Evolutionary conservation across 768 basidiomycete species (phyloP), one percentile per base, ranked within the genome.

Genomic region (Leccinum longicurvipes): DNA sequence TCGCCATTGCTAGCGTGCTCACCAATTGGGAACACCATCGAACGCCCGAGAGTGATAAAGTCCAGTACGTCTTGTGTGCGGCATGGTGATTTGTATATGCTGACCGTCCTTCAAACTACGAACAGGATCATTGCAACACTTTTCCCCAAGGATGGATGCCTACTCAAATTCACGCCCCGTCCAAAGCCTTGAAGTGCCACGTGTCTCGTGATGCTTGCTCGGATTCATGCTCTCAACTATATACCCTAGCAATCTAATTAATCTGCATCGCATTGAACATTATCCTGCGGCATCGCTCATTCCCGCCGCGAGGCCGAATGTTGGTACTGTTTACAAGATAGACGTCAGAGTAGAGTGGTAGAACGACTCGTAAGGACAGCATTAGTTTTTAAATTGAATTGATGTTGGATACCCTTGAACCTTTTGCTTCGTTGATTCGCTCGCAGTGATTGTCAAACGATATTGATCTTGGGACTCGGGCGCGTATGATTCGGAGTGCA

Each of bases 81-180:
- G 17, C 51, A 12, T 31, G 36, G 46, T 53, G 17, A 48, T 48
- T 12, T 14, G 9, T 8, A 10, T 51, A 10, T 51, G 9, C 48
- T 61, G 23, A 57, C 25, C n/a, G 34, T 2, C 34, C 46, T 14
- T 17, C 6, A 19, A 39, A 11, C 19, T 19, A 31, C 31, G 39
- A 60, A 27, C 60, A 92, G 90, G 49, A 92, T 98, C 60, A 93
- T 98, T 62, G 91, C 95, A n/a, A 97, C 93, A 21, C 74, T 98
- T 42, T 99, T 99, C 84, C 97, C 97, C 11, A 87, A 91, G 71
- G 95, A 98, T 66, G 92, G 91, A 42, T 92, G 93, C 63, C 73
- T 82, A 55, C 79, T 98, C 59, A 90, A 85, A 67, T 82, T 96
- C 63, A 79, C 82, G 2, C 87, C 91, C 28, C 83, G 87, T 50